These are phyloP conservation scores for Trichoderma guizhouense DNA, from an alignment of 2,329 filamentous ascomycete species.

Conservation along the genomic window DNA sequence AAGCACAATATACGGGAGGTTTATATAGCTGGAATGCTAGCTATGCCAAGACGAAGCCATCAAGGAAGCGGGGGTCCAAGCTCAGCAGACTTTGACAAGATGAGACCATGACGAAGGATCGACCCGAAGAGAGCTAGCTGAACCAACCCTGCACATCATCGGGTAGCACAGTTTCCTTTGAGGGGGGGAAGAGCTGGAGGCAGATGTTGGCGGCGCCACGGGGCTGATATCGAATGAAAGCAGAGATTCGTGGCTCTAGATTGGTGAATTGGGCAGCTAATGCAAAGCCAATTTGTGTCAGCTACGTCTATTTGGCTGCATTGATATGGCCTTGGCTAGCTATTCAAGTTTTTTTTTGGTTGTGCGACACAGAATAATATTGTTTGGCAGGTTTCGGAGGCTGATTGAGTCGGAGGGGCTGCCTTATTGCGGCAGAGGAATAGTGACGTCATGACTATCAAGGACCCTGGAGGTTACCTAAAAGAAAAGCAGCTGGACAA, in stretches of 20 bases:
- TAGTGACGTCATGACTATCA: neutral
- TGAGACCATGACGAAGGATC: constrained; percentile 16
- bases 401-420: neutral
- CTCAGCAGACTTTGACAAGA: constrained; percentile 1
- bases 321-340: neutral
- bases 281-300: neutral
- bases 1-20: neutral
- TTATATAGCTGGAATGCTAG: neutral
- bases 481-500: neutral
- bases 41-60: constrained; percentile 27
- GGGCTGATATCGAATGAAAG: neutral
- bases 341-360: neutral
- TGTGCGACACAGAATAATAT: neutral
- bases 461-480: neutral
- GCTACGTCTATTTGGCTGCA: neutral
- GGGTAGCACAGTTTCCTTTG: neutral
- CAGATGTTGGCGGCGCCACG: constrained; percentile 15
- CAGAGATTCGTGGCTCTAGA: neutral
- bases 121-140: constrained; percentile 13
- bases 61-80: constrained; percentile 11
- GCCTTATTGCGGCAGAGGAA: neutral
- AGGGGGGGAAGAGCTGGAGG: neutral
- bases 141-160: neutral
- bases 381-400: neutral
- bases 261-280: neutral